Conservation (phyloP, 192 early-diverging fungal genomes). For the Podochytrium sp. region DNA sequence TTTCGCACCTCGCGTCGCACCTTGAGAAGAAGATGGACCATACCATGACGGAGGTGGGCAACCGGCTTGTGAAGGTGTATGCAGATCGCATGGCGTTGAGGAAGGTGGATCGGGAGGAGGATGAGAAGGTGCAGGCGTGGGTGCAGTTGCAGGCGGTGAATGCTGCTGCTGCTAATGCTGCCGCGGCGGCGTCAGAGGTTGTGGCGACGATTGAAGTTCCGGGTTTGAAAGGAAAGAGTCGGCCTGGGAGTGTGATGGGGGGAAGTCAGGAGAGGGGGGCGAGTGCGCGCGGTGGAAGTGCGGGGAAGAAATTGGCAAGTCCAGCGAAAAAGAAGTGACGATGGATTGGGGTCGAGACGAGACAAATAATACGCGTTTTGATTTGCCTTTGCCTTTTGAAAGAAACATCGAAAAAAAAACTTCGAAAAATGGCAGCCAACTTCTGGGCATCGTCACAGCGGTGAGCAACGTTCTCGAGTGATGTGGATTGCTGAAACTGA, state of each 20-base stretch:
- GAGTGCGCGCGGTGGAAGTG: background rate
- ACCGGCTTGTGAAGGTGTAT: background rate
- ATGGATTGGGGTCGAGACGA: background rate
- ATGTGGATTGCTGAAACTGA: background rate
- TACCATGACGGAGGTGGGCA: background rate
- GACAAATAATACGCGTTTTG: background rate
- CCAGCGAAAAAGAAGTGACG: background rate
- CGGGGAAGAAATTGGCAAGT: background rate
- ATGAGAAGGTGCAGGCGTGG: background rate
- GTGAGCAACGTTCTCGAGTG: background rate
- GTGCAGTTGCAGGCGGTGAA: background rate
- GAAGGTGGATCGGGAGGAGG: slow-evolving; percentile 24
- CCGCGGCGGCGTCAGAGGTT: background rate
- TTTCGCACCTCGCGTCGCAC: background rate
- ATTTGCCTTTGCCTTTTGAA: background rate
- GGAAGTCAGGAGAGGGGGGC: background rate
- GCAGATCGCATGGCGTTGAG: slow-evolving; percentile 12
- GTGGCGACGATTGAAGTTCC: too few relatives aligned
- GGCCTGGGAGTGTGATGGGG: background rate
- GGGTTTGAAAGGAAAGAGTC: background rate
- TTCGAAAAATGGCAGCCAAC: slow-evolving; percentile 23
- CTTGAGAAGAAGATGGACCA: slow-evolving; percentile 19
- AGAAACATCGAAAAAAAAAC: slow-evolving; percentile 3
- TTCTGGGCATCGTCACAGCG: slow-evolving; percentile 25
- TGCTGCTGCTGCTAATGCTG: background rate